phyloP scores from a whole-genome alignment of 2,329 filamentous ascomycete species.

The Fusarium lyarnte region DNA sequence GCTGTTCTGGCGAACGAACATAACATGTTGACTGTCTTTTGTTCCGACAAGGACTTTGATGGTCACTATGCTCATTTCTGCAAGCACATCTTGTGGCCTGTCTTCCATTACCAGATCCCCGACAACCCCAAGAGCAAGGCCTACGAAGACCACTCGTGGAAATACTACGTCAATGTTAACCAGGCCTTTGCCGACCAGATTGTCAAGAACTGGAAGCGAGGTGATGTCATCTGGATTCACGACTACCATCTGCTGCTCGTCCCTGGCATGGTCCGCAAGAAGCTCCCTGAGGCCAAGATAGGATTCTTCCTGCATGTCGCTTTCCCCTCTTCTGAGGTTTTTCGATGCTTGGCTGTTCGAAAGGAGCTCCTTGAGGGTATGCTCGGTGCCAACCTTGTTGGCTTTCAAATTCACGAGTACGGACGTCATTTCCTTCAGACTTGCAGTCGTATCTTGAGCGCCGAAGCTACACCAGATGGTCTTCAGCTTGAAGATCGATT shows the following conservation, averaged over 20 bases:
- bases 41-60: conserved; percentile 91
- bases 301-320: conserved; percentile 96
- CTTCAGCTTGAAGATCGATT: conserved; percentile 93
- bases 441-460: conserved; percentile 88
- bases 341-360: conserved; percentile 87
- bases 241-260: conserved; percentile 95
- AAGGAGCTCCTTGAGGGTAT: conserved; percentile 91
- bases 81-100: conserved; percentile 97
- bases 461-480: conserved; percentile 88
- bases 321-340: conserved; percentile 96
- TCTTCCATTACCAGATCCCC: conserved; percentile 97
- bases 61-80: conserved; percentile 96
- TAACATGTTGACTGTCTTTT: conserved; percentile 84
- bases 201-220: conserved; percentile 89
- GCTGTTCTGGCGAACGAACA: conserved; percentile 83
- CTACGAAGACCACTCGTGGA: conserved; percentile 96
- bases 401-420: conserved; percentile 94
- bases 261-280: conserved; percentile 87
- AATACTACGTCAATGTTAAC: conserved; percentile 92
- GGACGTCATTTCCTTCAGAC: conserved; percentile 94
- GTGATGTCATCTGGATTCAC: conserved; percentile 93
- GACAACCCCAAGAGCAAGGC: conserved; percentile 99
- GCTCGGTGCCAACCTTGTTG: conserved; percentile 89
- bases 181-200: conserved; percentile 93
- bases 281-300: conserved; percentile 91